Conservation (phyloP, 768 basidiomycete species). For the Strobilomyces dryophilus region DNA sequence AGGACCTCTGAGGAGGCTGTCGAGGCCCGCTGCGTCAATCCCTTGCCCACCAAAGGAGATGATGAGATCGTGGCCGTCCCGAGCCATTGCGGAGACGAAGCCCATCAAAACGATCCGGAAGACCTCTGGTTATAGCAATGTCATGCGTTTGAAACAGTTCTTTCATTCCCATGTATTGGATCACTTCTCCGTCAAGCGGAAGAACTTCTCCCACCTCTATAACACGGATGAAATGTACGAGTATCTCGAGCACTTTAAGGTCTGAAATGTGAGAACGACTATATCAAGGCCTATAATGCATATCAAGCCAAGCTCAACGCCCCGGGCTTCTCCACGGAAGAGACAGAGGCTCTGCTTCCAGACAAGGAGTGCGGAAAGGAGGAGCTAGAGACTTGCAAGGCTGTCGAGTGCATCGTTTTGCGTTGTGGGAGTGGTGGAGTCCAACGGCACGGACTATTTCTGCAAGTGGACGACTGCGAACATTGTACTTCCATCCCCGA, state of each 20-base stretch:
- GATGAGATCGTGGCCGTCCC: conserved; percentile 94
- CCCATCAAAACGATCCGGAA: conserved; percentile 65
- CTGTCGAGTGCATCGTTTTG: conserved; percentile 85
- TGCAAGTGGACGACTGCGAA: conserved; percentile 97
- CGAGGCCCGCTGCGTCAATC: conserved; percentile 53
- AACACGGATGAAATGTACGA: conserved; percentile 99
- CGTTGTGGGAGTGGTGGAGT: conserved; percentile 59
- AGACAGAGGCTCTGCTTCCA: conserved; percentile 81
- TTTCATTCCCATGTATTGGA: conserved; percentile 2
- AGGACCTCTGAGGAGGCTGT: conserved; percentile 61
- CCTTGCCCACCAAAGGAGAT: conserved; percentile 52
- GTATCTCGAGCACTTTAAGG: conserved; percentile 92
- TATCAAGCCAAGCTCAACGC: conserved; percentile 65
- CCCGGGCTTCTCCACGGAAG: conserved; percentile 78
- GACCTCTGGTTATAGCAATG: conserved; percentile 86
- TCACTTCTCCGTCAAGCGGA: conserved; percentile 99
- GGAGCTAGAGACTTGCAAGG: conserved; percentile 86
- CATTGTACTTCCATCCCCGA: conserved; percentile 43
- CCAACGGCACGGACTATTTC: conserved; percentile 74
- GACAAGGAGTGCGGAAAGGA: conserved; percentile 91
- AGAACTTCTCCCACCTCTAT: conserved; percentile 95
- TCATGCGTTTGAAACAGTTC: conserved; percentile 47
- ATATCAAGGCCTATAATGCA: conserved; percentile 84
- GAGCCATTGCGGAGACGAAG: conserved; percentile 82
- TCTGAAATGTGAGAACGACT: conserved; percentile 96